Conservation (phyloP, 495 filamentous ascomycete species). For the Poronia punctata region DNA sequence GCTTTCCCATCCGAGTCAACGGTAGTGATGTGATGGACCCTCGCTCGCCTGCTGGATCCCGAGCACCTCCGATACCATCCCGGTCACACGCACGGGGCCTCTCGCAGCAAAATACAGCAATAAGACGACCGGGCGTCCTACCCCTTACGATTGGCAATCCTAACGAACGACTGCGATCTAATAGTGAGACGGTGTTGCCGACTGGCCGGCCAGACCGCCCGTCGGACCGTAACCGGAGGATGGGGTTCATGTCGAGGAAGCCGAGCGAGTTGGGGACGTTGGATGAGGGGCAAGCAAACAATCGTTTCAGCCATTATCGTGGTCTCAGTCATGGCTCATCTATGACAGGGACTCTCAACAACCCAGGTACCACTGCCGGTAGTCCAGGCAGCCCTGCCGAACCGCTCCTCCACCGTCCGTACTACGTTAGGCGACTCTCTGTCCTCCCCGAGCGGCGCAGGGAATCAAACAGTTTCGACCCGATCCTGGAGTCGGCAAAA, state of each 20-base stretch:
- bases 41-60: constrained; percentile 57
- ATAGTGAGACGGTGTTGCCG: constrained; percentile 74
- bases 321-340: constrained; percentile 76
- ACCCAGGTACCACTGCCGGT: constrained; percentile 22
- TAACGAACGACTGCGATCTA: constrained; percentile 80
- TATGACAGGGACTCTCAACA: constrained; percentile 50
- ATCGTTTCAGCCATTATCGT: constrained; percentile 72
- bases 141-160: constrained; percentile 60
- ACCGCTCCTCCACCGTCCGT: constrained; percentile 43
- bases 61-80: constrained; percentile 64
- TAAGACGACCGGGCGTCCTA: constrained; percentile 61
- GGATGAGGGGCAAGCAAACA: constrained; percentile 60
- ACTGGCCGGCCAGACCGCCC: constrained; percentile 41
- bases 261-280: constrained; percentile 66
- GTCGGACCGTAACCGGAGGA: constrained; percentile 55
- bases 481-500: constrained; percentile 71
- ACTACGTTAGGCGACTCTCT: constrained; percentile 69
- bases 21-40: constrained; percentile 47
- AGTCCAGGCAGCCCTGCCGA: constrained; percentile 55
- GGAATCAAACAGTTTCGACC: constrained; percentile 49
- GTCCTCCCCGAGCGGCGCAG: constrained; percentile 77
- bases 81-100: constrained; percentile 73
- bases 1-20: constrained; percentile 80
- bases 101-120: constrained; percentile 60
- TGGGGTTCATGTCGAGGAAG: constrained; percentile 78